A percentile compares a stretch with the other conserved stretches of the same genome.
These are phyloP conservation scores for Acanthamoeba triangularis DNA, from an alignment of 208 protist genomes.

Conservation along the genomic window DNA sequence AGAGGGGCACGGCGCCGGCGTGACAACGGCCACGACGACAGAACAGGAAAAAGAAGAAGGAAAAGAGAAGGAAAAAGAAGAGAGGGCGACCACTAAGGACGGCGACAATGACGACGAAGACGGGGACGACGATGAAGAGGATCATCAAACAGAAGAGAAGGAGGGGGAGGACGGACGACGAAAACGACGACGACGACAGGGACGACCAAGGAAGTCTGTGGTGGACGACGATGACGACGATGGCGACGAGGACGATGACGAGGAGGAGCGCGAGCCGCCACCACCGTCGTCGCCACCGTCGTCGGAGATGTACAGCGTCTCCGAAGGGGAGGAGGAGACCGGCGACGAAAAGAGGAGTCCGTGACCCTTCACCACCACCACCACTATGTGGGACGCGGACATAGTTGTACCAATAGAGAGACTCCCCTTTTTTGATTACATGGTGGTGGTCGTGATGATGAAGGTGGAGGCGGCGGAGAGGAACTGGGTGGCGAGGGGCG, in stretches of 20 bases:
- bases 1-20: not conserved
- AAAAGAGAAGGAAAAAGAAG: no score
- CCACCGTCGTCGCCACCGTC: no score
- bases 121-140: no score
- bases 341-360: not conserved
- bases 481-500: no score
- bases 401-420: not conserved
- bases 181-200: not conserved
- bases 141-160: no score
- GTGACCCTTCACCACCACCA: not conserved
- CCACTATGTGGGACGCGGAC: not conserved
- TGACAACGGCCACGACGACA: no score
- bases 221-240: not conserved
- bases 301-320: not conserved
- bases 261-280: not conserved
- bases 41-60: no score
- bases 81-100: not conserved
- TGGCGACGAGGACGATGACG: not conserved
- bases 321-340: not conserved
- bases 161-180: no score
- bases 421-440: not conserved
- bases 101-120: not conserved
- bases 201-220: not conserved
- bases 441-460: no score
- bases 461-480: no score